Conservation (phyloP, 2,329 filamentous ascomycete species). For the Plectosphaerella plurivora region DNA sequence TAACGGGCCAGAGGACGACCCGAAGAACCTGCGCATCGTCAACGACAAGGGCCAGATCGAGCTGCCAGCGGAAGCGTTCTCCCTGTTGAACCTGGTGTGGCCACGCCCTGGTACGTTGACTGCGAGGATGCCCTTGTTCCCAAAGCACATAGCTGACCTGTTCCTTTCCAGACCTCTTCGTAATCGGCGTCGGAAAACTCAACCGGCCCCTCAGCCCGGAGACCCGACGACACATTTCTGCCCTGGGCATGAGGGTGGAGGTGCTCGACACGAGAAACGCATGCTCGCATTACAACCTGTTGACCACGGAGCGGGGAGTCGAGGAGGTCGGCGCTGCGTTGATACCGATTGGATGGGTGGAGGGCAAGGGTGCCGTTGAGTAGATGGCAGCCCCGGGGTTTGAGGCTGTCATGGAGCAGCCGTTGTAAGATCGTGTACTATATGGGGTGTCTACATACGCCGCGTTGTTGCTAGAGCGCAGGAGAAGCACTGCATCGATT, state of each 20-base stretch:
- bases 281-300: slow-evolving; percentile 86
- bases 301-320: slow-evolving; percentile 90
- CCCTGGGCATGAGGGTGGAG: slow-evolving; percentile 80
- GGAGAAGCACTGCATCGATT: too few species aligned
- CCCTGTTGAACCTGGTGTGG: slow-evolving; percentile 73
- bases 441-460: background rate
- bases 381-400: background rate
- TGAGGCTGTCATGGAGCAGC: too few species aligned
- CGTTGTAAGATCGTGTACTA: background rate
- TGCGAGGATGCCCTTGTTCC: background rate
- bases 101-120: slow-evolving; percentile 73
- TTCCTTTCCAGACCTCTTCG: slow-evolving; percentile 65
- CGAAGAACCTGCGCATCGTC: slow-evolving; percentile 39
- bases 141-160: slow-evolving; percentile 1
- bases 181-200: slow-evolving; percentile 77
- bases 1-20: slow-evolving; percentile 24
- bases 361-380: slow-evolving; percentile 40
- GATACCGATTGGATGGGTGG: slow-evolving; percentile 80
- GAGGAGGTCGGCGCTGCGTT: slow-evolving; percentile 81
- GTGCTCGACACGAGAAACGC: slow-evolving; percentile 91
- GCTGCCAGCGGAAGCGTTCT: slow-evolving; percentile 65
- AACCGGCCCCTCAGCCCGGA: slow-evolving; percentile 74
- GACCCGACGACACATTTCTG: slow-evolving; percentile 67
- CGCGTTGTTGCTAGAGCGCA: background rate
- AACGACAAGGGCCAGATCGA: slow-evolving; percentile 83